These are phyloP conservation scores for carrot (Daucus carota) DNA, from an alignment of 129 eudicot species.

Conservation along the genomic window DNA sequence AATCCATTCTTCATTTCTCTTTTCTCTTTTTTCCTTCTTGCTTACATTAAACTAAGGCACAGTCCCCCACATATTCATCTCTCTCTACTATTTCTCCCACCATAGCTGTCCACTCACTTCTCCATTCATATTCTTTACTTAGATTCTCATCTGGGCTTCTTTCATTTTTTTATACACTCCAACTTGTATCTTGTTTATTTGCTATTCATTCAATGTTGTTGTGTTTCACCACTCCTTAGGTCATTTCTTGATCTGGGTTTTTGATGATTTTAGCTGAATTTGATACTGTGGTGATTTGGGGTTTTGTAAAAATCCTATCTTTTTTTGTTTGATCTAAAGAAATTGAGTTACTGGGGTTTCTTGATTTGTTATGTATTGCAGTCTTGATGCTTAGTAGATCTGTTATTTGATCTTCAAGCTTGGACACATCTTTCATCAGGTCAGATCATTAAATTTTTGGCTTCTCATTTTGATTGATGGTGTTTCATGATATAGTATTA, in stretches of 20 bases:
- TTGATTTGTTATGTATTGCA: not conserved
- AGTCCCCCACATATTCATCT: conserved; percentile 10
- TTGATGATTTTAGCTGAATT: not conserved
- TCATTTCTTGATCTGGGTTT: not conserved
- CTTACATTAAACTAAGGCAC: not conserved
- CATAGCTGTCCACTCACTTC: conserved; percentile 3
- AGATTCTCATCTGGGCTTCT: conserved; percentile 8
- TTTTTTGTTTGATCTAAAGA: not conserved
- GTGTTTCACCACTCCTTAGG: not conserved
- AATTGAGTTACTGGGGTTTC: not conserved
- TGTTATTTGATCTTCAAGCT: conserved; percentile 3
- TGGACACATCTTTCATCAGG: not conserved
- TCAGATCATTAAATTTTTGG: conserved; percentile 9
- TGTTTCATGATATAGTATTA: not conserved
- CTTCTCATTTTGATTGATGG: not conserved
- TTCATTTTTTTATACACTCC: not conserved
- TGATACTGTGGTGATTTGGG: not conserved
- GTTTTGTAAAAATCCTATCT: not conserved
- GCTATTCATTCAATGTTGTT: not conserved
- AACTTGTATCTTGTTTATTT: not conserved
- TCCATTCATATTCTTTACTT: not conserved
- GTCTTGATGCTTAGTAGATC: conserved; percentile 2
- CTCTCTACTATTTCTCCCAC: conserved; percentile 2
- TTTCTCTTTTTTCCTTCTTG: not conserved
- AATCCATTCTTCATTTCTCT: not conserved